A percentile compares a stretch with the other conserved stretches of the same genome.
Evolutionary conservation across 108 stramenopile genomes (phyloP).

Genomic region (Aureococcus anophagefferens): DNA sequence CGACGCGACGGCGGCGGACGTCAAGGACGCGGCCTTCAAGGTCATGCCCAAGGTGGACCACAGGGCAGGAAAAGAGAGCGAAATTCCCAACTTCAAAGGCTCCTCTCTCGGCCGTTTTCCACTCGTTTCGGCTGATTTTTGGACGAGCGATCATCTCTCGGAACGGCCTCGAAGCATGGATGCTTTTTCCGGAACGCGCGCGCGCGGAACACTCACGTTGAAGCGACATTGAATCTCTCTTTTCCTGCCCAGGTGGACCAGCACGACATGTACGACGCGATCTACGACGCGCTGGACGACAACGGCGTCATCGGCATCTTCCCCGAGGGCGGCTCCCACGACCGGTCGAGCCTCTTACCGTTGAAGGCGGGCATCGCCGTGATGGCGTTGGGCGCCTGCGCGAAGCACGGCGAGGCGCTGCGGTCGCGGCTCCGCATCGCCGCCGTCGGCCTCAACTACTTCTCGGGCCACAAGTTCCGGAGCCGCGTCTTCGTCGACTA

Average conservation of each 20-base stretch:
- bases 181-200: too few relatives aligned
- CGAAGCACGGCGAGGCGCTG: constrained; percentile 73
- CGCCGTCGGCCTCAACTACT: constrained; percentile 95
- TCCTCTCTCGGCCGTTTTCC: too few relatives aligned
- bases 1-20: neutral
- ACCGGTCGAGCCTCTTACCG: constrained; percentile 89
- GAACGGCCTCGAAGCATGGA: too few relatives aligned
- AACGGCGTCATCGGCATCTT: constrained; percentile 72
- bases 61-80: too few relatives aligned
- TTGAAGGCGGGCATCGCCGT: constrained; percentile 94
- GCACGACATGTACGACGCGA: constrained; percentile 31
- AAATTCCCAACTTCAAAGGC: too few relatives aligned
- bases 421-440: constrained; percentile 57
- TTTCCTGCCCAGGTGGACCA: too few relatives aligned
- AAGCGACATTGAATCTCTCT: too few relatives aligned
- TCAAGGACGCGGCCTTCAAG: constrained; percentile 8
- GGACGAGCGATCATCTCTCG: too few relatives aligned
- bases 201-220: too few relatives aligned
- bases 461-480: constrained; percentile 81
- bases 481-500: constrained; percentile 76
- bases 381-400: constrained; percentile 83
- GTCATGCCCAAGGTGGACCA: constrained; percentile 34
- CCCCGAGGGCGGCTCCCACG: constrained; percentile 96
- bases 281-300: constrained; percentile 25
- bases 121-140: too few relatives aligned